Percentiles rank a stretch among this genome's conserved stretches.
Conservation (phyloP, 371 early-diverging fungal genomes). For the Chytridium lagenaria region DNA sequence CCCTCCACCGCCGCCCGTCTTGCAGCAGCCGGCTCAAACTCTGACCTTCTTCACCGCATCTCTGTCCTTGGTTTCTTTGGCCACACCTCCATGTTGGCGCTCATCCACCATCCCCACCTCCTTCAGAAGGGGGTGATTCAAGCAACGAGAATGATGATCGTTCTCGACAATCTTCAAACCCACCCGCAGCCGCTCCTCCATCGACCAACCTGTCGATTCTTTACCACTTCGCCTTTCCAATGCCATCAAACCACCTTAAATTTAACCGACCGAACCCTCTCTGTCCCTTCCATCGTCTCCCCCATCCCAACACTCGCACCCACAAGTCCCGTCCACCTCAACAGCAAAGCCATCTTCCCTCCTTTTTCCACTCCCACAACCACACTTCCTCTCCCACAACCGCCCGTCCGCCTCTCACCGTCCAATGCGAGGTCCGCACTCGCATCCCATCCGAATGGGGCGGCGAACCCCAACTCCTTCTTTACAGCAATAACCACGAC, state of each 20-base stretch:
- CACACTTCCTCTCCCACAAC: neutral
- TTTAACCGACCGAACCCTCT: neutral
- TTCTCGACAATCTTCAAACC: neutral
- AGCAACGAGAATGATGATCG: too few relatives aligned
- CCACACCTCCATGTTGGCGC: slow-evolving; percentile 15
- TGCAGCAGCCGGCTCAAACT: neutral
- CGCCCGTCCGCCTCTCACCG: slow-evolving; percentile 19
- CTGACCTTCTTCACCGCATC: neutral
- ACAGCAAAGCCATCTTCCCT: neutral
- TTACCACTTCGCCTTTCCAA: too few relatives aligned
- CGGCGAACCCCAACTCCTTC: slow-evolving; percentile 82
- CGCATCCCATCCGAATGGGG: slow-evolving; percentile 72
- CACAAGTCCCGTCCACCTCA: neutral
- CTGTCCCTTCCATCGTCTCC: too few relatives aligned
- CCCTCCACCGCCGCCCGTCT: slow-evolving; percentile 7
- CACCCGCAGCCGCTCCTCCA: too few relatives aligned
- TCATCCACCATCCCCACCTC: slow-evolving; percentile 4
- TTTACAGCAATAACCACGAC: slow-evolving; percentile 86
- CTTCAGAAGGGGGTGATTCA: neutral
- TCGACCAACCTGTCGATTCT: too few relatives aligned
- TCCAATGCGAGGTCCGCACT: slow-evolving; percentile 78
- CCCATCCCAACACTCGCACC: too few relatives aligned
- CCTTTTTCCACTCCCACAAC: slow-evolving; percentile 4
- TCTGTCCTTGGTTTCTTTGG: slow-evolving; percentile 25
- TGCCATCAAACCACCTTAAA: neutral